Evolutionary conservation across 2,329 filamentous ascomycete species (phyloP), one percentile per base, ranked within the genome.

Genomic region (Purpureocillium takamizusanense): DNA sequence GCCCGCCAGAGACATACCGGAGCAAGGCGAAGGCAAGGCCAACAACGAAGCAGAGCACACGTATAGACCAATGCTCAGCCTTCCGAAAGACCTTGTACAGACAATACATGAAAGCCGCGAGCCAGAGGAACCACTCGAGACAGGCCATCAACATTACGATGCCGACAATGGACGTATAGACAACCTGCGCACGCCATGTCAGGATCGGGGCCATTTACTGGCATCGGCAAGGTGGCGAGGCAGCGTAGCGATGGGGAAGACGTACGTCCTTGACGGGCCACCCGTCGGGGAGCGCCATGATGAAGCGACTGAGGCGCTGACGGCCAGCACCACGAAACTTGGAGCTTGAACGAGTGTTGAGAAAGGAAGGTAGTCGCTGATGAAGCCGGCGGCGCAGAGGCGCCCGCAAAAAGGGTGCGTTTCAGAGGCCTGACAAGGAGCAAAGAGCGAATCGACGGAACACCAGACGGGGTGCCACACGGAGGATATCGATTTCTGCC

Each of bases 111-210:
- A 97, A 97, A 4, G 90, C 88, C n/a, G 83, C 79, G 31, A 97
- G 72, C 87, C 89, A 95, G 12, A 97, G 74, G 43, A 95, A 80
- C 88, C 92, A 97, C 65, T 97, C 90, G 8, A 97, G 69, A 23
- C 88, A 70, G 2, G 90, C 90, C 42, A 84, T 85, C 17, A 92
- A 52, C 80, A 95, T 87, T 36, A 95, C 69, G 7, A 82, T 61
- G 14, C 86, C 86, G 28, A 95, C 74, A 48, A 95, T 82, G 40
- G 80, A 68, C 8, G 89, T 82, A 57, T 94, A 95, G 40, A 90
- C 69, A 50, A 95, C 88, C 86, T 97, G 48, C 23, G 12, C 35
- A 14, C 27, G 15, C 23, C 21, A 6, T 25, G 21, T 25, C 21
- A 25, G 21, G 10, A 10, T 25, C 10, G 6, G 10, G 21, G 10